phyloP scores from a whole-genome alignment of 306 rosid genomes.

The Medicago truncatula region DNA sequence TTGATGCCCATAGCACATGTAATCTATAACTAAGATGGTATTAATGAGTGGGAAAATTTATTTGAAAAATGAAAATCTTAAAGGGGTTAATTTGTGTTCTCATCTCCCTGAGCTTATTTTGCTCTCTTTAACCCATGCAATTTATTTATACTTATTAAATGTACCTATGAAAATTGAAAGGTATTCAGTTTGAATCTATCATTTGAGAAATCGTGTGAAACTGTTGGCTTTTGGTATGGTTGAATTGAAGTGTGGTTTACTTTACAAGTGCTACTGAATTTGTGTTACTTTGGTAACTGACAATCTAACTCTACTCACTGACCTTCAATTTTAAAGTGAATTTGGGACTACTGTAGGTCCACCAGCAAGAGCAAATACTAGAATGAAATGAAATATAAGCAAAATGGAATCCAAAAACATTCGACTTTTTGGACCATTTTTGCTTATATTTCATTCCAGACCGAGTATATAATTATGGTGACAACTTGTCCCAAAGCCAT shows the following conservation, averaged over 20 bases:
- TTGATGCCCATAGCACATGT: conserved; percentile 38
- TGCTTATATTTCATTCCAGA: too few species aligned
- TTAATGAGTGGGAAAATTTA: conserved; percentile 27
- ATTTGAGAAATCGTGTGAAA: conserved; percentile 26
- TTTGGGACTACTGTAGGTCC: conserved; percentile 29
- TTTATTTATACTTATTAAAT: conserved; percentile 20
- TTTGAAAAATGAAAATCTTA: conserved; percentile 14
- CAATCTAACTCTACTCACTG: conserved; percentile 27
- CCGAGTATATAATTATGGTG: neutral
- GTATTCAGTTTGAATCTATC: neutral
- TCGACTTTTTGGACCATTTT: too few species aligned
- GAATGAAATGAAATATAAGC: too few species aligned
- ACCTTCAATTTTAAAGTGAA: conserved; percentile 31
- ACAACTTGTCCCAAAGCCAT: conserved; percentile 36
- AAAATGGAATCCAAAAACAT: too few species aligned
- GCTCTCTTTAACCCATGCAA: neutral
- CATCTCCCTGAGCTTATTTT: neutral
- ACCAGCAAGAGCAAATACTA: conserved; percentile 4
- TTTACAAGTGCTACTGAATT: conserved; percentile 4
- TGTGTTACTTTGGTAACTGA: conserved; percentile 29
- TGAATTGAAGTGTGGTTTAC: conserved; percentile 12
- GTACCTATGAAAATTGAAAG: conserved; percentile 14
- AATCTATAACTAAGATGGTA: conserved; percentile 30
- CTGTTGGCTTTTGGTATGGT: conserved; percentile 17
- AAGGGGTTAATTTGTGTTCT: conserved; percentile 2